phyloP scores from a whole-genome alignment of 768 basidiomycete genomes.

The Phallus indusiatus region DNA sequence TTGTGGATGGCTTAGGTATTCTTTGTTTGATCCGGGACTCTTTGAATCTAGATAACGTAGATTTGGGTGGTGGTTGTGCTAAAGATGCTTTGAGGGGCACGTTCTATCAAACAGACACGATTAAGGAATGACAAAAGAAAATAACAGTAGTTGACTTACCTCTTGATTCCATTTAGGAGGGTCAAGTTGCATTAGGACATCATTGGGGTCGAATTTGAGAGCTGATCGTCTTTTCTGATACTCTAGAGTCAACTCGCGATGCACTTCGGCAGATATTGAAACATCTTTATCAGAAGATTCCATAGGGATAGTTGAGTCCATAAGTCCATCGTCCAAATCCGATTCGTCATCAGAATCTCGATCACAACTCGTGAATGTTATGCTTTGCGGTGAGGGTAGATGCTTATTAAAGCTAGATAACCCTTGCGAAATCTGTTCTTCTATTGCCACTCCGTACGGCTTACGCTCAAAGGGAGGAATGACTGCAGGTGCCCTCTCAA shows the following conservation, averaged over 20 bases:
- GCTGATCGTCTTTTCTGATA: constrained; percentile 54
- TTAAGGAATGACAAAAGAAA: constrained; percentile 5
- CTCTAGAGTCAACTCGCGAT: constrained; percentile 65
- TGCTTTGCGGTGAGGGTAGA: constrained; percentile 35
- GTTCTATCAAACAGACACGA: constrained; percentile 23
- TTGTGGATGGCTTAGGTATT: constrained; percentile 26
- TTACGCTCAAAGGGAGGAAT: not conserved
- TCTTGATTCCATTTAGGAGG: constrained; percentile 33
- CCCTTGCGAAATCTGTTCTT: not conserved
- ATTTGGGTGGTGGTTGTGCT: constrained; percentile 31
- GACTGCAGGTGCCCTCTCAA: constrained; percentile 46
- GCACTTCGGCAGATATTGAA: constrained; percentile 41
- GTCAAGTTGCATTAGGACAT: constrained; percentile 37
- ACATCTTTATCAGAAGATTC: constrained; percentile 27
- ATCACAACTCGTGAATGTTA: constrained; percentile 25
- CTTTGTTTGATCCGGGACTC: not conserved
- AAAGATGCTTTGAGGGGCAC: constrained; percentile 34
- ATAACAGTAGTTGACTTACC: constrained; percentile 22
- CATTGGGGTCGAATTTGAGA: constrained; percentile 45
- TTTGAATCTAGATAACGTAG: constrained; percentile 50
- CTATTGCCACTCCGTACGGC: not conserved
- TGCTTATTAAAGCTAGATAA: constrained; percentile 13
- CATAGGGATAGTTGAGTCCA: constrained; percentile 9
- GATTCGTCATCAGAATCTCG: constrained; percentile 71
- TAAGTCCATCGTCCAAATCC: constrained; percentile 22